Percentiles rank a stretch among this genome's conserved stretches.
Conservation (phyloP, 83 land plant species). For the Diphasiastrum complanatum region DNA sequence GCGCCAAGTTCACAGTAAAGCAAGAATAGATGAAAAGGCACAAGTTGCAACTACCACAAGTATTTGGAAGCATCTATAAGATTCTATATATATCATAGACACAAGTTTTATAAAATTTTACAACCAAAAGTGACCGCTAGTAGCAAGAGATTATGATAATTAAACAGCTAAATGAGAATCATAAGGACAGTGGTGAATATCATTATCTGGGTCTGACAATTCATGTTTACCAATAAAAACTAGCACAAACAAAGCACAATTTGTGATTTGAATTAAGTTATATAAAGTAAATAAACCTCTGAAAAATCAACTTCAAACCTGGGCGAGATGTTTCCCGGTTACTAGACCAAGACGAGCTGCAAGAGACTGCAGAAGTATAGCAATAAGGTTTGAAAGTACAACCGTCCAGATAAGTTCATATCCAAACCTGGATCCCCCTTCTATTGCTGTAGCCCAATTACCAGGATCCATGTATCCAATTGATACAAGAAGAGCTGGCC, state of each 20-base stretch:
- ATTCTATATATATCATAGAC: too few species aligned
- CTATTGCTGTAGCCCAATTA: slow-evolving; percentile 78
- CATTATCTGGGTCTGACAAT: too few species aligned
- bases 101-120: too few species aligned
- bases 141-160: too few species aligned
- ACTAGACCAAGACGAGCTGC: slow-evolving; percentile 58
- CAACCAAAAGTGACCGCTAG: too few species aligned
- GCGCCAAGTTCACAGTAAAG: too few species aligned
- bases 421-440: slow-evolving; percentile 83
- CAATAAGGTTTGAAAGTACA: slow-evolving; percentile 48
- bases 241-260: not conserved
- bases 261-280: not conserved
- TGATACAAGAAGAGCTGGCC: slow-evolving; percentile 53
- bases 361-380: slow-evolving; percentile 67
- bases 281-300: not conserved
- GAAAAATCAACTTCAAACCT: slow-evolving; percentile 37
- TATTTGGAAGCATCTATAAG: too few species aligned
- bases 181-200: too few species aligned
- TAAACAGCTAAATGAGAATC: too few species aligned
- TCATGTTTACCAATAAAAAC: too few species aligned
- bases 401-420: slow-evolving; percentile 51
- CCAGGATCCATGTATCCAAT: slow-evolving; percentile 84
- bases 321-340: slow-evolving; percentile 75
- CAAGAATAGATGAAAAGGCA: too few species aligned
- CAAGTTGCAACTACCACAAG: too few species aligned